phyloP scores from a whole-genome alignment of 768 basidiomycete species.

The Dioszegia hungarica region DNA sequence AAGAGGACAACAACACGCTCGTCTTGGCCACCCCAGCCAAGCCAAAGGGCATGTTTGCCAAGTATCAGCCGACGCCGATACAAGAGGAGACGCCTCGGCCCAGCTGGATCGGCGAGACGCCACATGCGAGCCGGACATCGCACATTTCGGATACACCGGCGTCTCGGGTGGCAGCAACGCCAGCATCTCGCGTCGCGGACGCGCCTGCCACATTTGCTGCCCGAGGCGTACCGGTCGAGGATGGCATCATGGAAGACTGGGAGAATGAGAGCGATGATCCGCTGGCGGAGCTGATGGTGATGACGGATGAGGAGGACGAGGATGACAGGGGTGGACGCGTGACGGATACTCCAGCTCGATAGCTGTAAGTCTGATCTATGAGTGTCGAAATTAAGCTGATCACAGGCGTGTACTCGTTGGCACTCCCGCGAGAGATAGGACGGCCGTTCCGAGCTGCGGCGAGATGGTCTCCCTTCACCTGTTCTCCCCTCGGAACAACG shows the following conservation, averaged over 20 bases:
- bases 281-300: conserved; percentile 35
- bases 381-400: neutral
- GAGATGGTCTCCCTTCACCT: too few relatives aligned
- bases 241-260: neutral
- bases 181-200: too few relatives aligned
- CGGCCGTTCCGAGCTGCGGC: too few relatives aligned
- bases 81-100: conserved; percentile 23
- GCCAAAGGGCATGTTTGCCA: conserved; percentile 12
- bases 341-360: conserved; percentile 36
- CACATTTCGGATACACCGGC: conserved; percentile 21
- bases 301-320: conserved; percentile 40
- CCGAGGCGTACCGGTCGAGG: too few relatives aligned
- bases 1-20: conserved; percentile 14
- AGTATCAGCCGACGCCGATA: conserved; percentile 25
- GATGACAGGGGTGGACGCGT: conserved; percentile 1
- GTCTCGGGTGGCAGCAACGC: too few relatives aligned
- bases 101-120: neutral
- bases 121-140: conserved; percentile 7
- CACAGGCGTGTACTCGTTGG: too few relatives aligned
- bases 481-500: too few relatives aligned
- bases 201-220: too few relatives aligned
- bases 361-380: neutral
- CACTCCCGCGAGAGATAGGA: too few relatives aligned
- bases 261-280: conserved; percentile 30
- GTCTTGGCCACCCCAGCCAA: conserved; percentile 44